These are phyloP conservation scores for Exophiala alcalophila DNA, from an alignment of 2,329 filamentous ascomycete genomes.

Conservation along the genomic window DNA sequence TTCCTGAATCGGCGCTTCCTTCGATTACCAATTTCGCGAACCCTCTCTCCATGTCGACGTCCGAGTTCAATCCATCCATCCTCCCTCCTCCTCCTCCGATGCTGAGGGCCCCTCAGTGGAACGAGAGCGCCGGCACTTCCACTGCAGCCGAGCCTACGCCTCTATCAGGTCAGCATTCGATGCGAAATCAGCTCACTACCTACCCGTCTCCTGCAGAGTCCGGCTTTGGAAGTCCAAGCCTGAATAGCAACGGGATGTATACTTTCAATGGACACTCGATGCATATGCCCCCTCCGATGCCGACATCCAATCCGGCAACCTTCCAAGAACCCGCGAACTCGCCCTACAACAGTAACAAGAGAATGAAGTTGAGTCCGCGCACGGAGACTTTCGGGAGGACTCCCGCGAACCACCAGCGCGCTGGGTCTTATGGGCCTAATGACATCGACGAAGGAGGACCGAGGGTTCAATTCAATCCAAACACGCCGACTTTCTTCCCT, in stretches of 20 bases:
- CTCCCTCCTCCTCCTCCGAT: constrained; percentile 26
- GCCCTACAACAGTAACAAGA: constrained; percentile 28
- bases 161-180: constrained; percentile 7
- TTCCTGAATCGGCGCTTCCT: constrained; percentile 13
- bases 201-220: constrained; percentile 31
- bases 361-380: constrained; percentile 29
- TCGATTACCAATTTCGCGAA: constrained; percentile 9
- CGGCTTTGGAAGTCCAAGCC: constrained; percentile 26
- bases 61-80: constrained; percentile 19
- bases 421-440: constrained; percentile 26
- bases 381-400: constrained; percentile 25
- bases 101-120: constrained; percentile 28
- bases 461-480: constrained; percentile 26
- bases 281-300: constrained; percentile 30
- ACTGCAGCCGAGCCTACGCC: constrained; percentile 5
- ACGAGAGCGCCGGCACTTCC: constrained; percentile 12
- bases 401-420: constrained; percentile 14
- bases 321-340: constrained; percentile 26
- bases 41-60: constrained; percentile 2
- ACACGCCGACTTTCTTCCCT: constrained; percentile 27
- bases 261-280: constrained; percentile 18
- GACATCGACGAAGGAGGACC: constrained; percentile 24
- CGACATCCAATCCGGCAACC: constrained; percentile 27
- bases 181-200: constrained; percentile 13
- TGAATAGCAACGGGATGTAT: constrained; percentile 23